A percentile compares a stretch with the other conserved stretches of the same genome.
Conservation (phyloP, 768 basidiomycete species). For the Macrolepiota albuminosa region DNA sequence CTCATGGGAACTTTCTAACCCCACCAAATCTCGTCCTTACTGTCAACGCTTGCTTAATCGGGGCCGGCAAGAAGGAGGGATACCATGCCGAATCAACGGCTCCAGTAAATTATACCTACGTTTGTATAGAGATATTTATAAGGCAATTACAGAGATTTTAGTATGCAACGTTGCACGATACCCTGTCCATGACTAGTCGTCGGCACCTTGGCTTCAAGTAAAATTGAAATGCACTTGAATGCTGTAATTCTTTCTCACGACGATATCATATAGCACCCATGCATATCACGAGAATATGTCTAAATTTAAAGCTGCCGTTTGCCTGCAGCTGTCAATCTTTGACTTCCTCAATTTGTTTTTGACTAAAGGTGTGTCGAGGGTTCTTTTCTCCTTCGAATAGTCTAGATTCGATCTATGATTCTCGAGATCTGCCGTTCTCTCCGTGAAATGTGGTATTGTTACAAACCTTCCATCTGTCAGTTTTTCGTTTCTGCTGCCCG, state of each 20-base stretch:
- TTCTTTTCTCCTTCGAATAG: not conserved
- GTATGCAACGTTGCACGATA: not conserved
- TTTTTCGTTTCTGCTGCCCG: not conserved
- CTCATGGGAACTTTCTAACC: constrained; percentile 11
- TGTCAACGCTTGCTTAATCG: not conserved
- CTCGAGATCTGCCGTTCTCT: not conserved
- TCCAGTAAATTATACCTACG: too few relatives aligned
- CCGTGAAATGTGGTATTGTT: not conserved
- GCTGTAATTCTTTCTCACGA: constrained; percentile 1
- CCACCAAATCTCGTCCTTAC: constrained; percentile 4
- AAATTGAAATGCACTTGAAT: not conserved
- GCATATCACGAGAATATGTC: not conserved
- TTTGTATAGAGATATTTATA: not conserved
- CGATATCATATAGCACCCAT: not conserved
- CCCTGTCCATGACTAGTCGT: not conserved
- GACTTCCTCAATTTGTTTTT: not conserved
- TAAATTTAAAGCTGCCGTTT: not conserved
- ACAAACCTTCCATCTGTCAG: not conserved
- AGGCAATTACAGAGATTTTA: not conserved
- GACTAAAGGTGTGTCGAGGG: not conserved
- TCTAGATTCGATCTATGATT: not conserved
- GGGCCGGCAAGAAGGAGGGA: not conserved
- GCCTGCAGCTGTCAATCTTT: not conserved
- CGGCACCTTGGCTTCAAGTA: not conserved
- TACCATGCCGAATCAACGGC: not conserved